Conservation (phyloP, 371 early-diverging fungal genomes). For the Mortierella sp. region DNA sequence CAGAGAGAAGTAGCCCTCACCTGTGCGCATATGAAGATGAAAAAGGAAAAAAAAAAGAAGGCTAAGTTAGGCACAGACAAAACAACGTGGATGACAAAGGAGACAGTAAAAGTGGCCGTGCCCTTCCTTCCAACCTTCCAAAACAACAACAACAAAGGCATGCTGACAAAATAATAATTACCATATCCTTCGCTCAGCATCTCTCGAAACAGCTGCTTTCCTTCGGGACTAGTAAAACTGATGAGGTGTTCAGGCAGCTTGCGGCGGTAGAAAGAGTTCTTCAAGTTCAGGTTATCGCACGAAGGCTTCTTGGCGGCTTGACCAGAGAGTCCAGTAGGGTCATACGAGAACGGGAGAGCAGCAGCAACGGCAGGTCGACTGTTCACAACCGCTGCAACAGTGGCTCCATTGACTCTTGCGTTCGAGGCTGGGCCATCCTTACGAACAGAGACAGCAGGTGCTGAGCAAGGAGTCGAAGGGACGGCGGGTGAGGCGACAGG, state of each 20-base stretch:
- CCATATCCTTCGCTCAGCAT: conserved; percentile 80
- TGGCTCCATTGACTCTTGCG: not conserved
- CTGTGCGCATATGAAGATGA: conserved; percentile 4
- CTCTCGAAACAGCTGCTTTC: conserved; percentile 84
- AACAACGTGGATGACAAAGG: not conserved
- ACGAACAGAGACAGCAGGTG: conserved; percentile 15
- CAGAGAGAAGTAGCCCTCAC: conserved; percentile 90
- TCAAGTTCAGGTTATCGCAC: conserved; percentile 60
- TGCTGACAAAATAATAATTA: conserved; percentile 14
- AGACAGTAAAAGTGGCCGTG: not conserved
- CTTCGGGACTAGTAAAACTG: conserved; percentile 85
- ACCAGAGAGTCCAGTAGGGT: conserved; percentile 49
- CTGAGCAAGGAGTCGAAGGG: conserved; percentile 28
- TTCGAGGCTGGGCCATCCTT: not conserved
- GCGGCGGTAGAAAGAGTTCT: conserved; percentile 83
- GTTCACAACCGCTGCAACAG: conserved; percentile 13
- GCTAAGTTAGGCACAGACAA: conserved; percentile 1
- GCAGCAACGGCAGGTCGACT: not conserved
- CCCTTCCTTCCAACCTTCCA: not conserved
- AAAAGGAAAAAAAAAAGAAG: conserved; percentile 7
- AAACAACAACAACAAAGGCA: not conserved
- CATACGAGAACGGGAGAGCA: conserved; percentile 47
- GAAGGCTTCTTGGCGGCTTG: conserved; percentile 46
- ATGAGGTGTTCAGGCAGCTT: conserved; percentile 79
- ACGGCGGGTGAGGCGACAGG: conserved; percentile 26